A percentile compares a stretch with the other conserved stretches of the same genome.
phyloP scores from a whole-genome alignment of 768 basidiomycete species.

The Tulasnella sp. region DNA sequence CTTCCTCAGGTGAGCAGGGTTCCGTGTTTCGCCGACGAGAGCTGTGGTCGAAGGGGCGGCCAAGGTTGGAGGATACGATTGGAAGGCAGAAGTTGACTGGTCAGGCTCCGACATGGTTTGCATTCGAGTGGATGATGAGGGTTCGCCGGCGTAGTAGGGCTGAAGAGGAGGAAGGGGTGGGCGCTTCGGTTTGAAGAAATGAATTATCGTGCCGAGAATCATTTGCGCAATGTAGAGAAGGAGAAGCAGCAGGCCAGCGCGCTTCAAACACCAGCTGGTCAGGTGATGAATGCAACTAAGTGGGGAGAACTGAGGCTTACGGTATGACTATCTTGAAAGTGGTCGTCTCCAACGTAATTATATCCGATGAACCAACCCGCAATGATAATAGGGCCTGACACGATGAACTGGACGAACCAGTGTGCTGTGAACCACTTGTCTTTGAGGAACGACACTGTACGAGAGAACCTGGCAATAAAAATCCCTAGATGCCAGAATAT shows the following conservation, averaged over 20 bases:
- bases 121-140: background rate
- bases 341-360: slow-evolving; percentile 40
- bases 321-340: slow-evolving; percentile 50
- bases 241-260: slow-evolving; percentile 57
- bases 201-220: slow-evolving; percentile 54
- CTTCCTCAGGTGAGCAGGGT: background rate
- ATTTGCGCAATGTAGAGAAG: slow-evolving; percentile 59
- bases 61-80: background rate
- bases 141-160: background rate
- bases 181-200: slow-evolving; percentile 53
- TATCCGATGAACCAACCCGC: slow-evolving; percentile 55
- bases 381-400: slow-evolving; percentile 60
- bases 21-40: background rate
- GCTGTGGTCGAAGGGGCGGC: background rate
- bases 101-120: background rate
- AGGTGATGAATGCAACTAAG: too few relatives aligned
- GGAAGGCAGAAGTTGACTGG: background rate
- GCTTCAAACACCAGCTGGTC: slow-evolving; percentile 44
- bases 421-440: slow-evolving; percentile 58
- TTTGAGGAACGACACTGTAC: slow-evolving; percentile 48
- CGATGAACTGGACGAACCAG: slow-evolving; percentile 53
- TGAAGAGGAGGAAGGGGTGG: background rate
- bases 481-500: slow-evolving; percentile 37
- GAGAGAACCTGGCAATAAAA: slow-evolving; percentile 57
- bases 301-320: slow-evolving; percentile 27